Percentiles rank a stretch among this genome's conserved stretches.
Conservation (phyloP, 1,139 yeast species). For the Taphrina deformans region DNA sequence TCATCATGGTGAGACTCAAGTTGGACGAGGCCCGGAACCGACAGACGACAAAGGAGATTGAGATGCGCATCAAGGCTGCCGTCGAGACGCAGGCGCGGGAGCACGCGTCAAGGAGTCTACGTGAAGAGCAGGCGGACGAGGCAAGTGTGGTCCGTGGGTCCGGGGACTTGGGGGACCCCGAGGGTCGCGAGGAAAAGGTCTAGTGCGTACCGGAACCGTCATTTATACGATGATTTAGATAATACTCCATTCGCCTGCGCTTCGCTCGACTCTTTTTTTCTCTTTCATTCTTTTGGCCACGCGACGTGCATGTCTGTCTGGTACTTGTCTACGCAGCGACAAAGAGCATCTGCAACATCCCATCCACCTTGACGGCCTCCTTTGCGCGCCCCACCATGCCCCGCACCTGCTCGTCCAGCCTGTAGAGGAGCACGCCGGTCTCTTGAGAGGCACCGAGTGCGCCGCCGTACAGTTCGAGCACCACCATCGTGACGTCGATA, state of each 20-base stretch:
- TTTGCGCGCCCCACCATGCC: constrained; percentile 73
- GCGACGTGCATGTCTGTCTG: too few relatives aligned
- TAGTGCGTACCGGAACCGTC: neutral
- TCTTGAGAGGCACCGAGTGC: constrained; percentile 66
- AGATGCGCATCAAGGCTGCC: constrained; percentile 26
- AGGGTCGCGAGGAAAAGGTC: too few relatives aligned
- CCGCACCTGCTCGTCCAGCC: constrained; percentile 61
- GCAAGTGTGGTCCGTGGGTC: too few relatives aligned
- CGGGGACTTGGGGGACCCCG: too few relatives aligned
- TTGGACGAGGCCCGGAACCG: constrained; percentile 9
- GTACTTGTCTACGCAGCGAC: constrained; percentile 10
- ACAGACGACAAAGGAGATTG: constrained; percentile 23
- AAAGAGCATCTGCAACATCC: constrained; percentile 82
- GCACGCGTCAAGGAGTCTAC: neutral
- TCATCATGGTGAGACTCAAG: constrained; percentile 19
- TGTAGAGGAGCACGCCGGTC: constrained; percentile 66
- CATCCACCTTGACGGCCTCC: constrained; percentile 86
- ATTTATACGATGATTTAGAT: neutral
- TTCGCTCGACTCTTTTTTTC: too few relatives aligned
- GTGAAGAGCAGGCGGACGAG: too few relatives aligned
- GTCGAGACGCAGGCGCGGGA: constrained; percentile 23
- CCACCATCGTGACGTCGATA: constrained; percentile 80
- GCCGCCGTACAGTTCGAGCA: constrained; percentile 44
- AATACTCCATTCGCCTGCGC: neutral
- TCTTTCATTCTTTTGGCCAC: too few relatives aligned